Evolutionary conservation across 176 grass and related monocot genomes (phyloP).

Genomic region (Luzula sylvatica): DNA sequence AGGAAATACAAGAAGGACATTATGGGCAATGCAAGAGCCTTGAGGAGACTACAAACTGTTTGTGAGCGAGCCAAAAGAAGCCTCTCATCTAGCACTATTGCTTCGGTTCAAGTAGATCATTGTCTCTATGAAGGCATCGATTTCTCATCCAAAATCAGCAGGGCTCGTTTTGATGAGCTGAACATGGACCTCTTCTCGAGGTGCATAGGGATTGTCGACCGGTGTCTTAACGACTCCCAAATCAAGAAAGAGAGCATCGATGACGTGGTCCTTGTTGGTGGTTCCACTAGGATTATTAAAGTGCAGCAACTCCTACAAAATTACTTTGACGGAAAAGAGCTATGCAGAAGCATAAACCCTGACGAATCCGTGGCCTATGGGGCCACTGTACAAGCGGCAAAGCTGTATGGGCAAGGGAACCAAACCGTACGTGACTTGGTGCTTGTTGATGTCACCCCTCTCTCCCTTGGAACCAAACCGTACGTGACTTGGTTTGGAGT

Average conservation of each 20-base stretch:
- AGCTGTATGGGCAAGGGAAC: slow-evolving; percentile 61
- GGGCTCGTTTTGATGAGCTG: too few species aligned
- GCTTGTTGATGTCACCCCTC: slow-evolving; percentile 72
- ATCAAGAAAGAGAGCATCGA: slow-evolving; percentile 53
- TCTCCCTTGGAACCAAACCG: slow-evolving; percentile 79
- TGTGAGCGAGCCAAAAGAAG: slow-evolving; percentile 79
- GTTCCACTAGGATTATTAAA: slow-evolving; percentile 66
- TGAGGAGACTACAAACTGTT: slow-evolving; percentile 41
- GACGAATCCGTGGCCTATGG: too few species aligned
- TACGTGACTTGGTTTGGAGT: too few species aligned
- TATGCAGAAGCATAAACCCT: too few species aligned
- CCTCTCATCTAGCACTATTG: slow-evolving; percentile 68
- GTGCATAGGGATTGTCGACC: slow-evolving; percentile 77
- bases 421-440: slow-evolving; percentile 66
- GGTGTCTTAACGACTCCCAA: slow-evolving; percentile 63
- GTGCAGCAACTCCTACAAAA: slow-evolving; percentile 80
- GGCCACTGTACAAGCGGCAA: slow-evolving; percentile 73
- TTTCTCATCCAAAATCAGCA: slow-evolving; percentile 63
- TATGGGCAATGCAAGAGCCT: slow-evolving; percentile 52
- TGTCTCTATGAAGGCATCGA: slow-evolving; percentile 67
- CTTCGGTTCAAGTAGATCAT: slow-evolving; percentile 69
- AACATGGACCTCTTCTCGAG: slow-evolving; percentile 80
- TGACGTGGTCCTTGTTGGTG: slow-evolving; percentile 62
- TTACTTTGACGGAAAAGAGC: too few species aligned
- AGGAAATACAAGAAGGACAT: slow-evolving; percentile 92